These are phyloP conservation scores for Calonectria crousiana DNA, from an alignment of 2,329 filamentous ascomycete species.

Conservation along the genomic window DNA sequence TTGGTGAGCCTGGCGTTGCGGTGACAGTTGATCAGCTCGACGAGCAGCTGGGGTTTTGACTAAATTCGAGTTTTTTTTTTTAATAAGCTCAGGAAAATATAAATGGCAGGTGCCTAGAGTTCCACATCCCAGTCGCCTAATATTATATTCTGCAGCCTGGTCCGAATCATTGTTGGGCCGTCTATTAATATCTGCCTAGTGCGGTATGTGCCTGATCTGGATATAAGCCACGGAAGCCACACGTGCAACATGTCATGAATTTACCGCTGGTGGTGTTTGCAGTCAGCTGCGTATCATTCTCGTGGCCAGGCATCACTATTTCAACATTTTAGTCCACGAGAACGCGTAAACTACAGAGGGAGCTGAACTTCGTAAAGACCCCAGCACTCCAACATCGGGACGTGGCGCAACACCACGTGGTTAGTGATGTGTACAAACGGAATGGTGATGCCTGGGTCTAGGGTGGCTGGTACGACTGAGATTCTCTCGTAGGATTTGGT, in stretches of 20 bases:
- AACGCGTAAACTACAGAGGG: neutral
- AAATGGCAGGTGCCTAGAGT: neutral
- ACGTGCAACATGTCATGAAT: conserved; percentile 5
- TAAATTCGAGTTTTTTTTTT: neutral
- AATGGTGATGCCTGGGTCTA: neutral
- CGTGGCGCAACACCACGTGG: neutral
- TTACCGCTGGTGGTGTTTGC: neutral
- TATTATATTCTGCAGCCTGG: too few relatives aligned
- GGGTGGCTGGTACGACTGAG: neutral
- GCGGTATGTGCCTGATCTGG: neutral
- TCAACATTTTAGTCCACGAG: conserved; percentile 26
- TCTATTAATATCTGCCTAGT: neutral
- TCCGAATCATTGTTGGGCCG: too few relatives aligned
- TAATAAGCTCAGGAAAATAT: too few relatives aligned
- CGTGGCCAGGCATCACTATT: conserved; percentile 19
- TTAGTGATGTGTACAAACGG: neutral
- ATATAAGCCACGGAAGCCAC: conserved; percentile 25
- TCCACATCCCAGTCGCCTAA: neutral
- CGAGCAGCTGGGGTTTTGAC: neutral
- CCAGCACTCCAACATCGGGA: neutral
- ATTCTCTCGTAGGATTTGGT: neutral
- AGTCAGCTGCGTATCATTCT: conserved; percentile 29
- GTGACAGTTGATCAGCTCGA: neutral
- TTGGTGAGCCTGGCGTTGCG: neutral
- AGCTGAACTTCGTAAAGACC: neutral